Conservation (phyloP, 768 basidiomycete species). For the Boletus rufocinnamomeus region DNA sequence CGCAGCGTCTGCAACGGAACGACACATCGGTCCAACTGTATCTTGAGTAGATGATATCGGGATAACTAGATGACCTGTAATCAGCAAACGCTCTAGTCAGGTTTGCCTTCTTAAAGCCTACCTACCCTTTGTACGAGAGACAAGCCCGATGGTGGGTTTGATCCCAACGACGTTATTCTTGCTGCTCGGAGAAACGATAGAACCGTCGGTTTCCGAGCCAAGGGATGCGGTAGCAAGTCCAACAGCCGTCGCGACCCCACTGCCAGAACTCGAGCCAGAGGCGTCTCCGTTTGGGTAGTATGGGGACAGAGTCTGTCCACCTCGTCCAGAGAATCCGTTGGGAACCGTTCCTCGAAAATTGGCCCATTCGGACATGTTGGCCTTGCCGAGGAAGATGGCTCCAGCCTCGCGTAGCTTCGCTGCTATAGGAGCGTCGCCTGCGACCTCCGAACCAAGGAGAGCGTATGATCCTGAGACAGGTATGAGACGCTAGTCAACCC, state of each 20-base stretch:
- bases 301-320: conserved; percentile 45
- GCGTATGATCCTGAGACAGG: conserved; percentile 34
- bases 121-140: conserved; percentile 40
- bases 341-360: conserved; percentile 42
- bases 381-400: conserved; percentile 44
- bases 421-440: conserved; percentile 35
- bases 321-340: conserved; percentile 48
- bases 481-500: not conserved
- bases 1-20: conserved; percentile 56
- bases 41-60: conserved; percentile 62
- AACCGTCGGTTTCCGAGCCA: conserved; percentile 53
- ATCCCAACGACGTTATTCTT: conserved; percentile 46
- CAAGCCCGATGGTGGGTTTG: conserved; percentile 44
- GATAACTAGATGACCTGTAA: conserved; percentile 40
- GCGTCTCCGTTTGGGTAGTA: conserved; percentile 45
- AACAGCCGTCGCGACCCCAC: conserved; percentile 43
- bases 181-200: conserved; percentile 46
- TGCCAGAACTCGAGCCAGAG: conserved; percentile 46
- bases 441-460: conserved; percentile 38
- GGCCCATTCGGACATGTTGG: conserved; percentile 49
- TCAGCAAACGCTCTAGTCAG: not conserved
- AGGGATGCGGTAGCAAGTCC: conserved; percentile 46
- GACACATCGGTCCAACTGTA: conserved; percentile 57
- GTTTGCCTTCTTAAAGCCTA: conserved; percentile 7
- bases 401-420: conserved; percentile 35